Evolutionary conservation across 1,284 basidiomycete genomes (phyloP).

Genomic region (Apiotrichum sp.): DNA sequence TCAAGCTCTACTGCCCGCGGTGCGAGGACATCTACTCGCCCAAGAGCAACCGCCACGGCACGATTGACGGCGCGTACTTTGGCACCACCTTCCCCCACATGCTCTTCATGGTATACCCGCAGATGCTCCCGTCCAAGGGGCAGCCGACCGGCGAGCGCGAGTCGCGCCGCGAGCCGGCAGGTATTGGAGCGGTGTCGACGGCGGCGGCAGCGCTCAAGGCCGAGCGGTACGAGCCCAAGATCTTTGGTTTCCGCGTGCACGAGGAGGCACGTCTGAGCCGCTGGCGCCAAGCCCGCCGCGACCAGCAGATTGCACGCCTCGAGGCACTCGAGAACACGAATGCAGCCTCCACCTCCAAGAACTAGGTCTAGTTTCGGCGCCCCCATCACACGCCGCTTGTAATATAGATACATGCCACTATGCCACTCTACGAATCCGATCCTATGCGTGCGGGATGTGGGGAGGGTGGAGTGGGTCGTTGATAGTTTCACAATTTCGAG

Average conservation of each 20-base stretch:
- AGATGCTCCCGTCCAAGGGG: slow-evolving; percentile 76
- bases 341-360: not conserved
- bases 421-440: slow-evolving; percentile 4
- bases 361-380: not conserved
- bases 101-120: slow-evolving; percentile 89
- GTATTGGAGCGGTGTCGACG: slow-evolving; percentile 53
- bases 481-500: too few species aligned
- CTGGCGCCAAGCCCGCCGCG: slow-evolving; percentile 85
- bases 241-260: slow-evolving; percentile 90
- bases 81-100: slow-evolving; percentile 95
- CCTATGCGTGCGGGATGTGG: not conserved
- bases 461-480: too few species aligned
- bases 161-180: slow-evolving; percentile 39
- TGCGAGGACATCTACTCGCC: slow-evolving; percentile 96
- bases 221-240: slow-evolving; percentile 79
- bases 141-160: slow-evolving; percentile 48
- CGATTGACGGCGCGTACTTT: slow-evolving; percentile 94
- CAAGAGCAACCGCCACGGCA: slow-evolving; percentile 87
- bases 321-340: slow-evolving; percentile 42
- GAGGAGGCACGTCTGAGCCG: slow-evolving; percentile 85
- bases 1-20: slow-evolving; percentile 92
- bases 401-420: slow-evolving; percentile 17
- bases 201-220: slow-evolving; percentile 76
- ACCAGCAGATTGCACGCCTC: slow-evolving; percentile 53
- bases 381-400: slow-evolving; percentile 8